Percentiles rank a stretch among this genome's conserved stretches.
These are phyloP conservation scores for Pseudoscleropodium purum DNA, from an alignment of 225 moss, liverwort and hornwort genomes.

Conservation along the genomic window DNA sequence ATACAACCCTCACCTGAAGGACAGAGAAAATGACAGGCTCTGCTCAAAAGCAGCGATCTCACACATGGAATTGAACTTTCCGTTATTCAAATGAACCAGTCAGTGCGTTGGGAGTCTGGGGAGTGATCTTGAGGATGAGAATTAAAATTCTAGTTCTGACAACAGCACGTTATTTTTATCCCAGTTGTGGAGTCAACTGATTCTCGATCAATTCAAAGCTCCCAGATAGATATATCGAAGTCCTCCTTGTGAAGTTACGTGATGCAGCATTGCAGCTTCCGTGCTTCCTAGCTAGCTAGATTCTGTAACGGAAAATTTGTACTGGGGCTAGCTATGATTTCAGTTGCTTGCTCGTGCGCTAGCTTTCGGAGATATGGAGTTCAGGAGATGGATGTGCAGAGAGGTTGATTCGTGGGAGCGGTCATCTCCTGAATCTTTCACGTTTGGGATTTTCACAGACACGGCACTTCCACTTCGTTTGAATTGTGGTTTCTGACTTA, in stretches of 20 bases:
- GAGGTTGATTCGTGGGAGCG: not conserved
- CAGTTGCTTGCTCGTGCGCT: not conserved
- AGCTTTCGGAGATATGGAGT: not conserved
- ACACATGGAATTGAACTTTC: not conserved
- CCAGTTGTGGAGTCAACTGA: not conserved
- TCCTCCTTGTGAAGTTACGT: not conserved
- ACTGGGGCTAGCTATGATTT: not conserved
- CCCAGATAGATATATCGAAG: not conserved
- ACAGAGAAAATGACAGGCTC: not conserved
- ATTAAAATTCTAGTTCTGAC: not conserved
- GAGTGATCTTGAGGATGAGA: not conserved
- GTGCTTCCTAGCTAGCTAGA: conserved; percentile 1
- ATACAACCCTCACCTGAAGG: not conserved
- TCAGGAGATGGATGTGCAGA: not conserved
- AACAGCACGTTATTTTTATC: not conserved
- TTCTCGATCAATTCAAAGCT: not conserved
- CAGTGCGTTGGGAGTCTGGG: not conserved
- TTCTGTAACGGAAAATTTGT: not conserved
- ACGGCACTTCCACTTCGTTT: not conserved
- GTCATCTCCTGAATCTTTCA: not conserved
- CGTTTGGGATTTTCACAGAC: not conserved
- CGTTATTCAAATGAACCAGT: not conserved
- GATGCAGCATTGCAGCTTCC: not conserved
- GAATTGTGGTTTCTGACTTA: not conserved
- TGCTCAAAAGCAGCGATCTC: not conserved